These are phyloP conservation scores for Volvox carteri DNA, from an alignment of 163 green algal genomes.

Conservation along the genomic window DNA sequence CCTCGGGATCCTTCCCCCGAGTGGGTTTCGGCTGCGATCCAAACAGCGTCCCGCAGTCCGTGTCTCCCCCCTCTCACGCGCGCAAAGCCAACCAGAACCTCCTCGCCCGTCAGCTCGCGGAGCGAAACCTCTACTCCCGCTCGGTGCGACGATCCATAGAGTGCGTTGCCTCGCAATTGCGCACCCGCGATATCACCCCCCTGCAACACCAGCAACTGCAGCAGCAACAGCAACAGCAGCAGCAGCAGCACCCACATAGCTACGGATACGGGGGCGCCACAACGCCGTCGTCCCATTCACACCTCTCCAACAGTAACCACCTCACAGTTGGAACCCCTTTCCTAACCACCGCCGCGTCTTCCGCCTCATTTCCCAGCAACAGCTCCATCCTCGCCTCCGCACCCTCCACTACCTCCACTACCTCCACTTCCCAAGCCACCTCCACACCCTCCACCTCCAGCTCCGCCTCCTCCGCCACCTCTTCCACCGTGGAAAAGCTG, in stretches of 20 bases:
- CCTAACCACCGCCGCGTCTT: neutral
- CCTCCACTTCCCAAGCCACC: neutral
- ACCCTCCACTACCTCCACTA: neutral
- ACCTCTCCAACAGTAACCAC: neutral
- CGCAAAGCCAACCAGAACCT: neutral
- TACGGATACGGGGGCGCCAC: no score
- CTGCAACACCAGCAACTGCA: neutral
- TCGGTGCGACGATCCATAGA: neutral
- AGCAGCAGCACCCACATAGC: no score
- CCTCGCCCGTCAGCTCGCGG: neutral
- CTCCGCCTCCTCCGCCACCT: neutral
- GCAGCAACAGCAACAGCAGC: no score
- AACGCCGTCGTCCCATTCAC: neutral
- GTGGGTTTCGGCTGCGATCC: neutral
- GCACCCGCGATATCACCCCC: neutral
- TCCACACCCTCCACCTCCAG: neutral
- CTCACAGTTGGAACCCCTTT: no score
- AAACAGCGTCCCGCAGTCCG: neutral
- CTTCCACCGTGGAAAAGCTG: neutral
- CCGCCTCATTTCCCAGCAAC: no score
- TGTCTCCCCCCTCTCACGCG: neutral
- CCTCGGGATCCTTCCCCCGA: neutral
- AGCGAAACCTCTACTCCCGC: conserved; percentile 3
- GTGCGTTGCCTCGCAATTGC: neutral
- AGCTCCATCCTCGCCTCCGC: neutral